Conservation (phyloP, 1,139 yeast genomes). For the Blastobotrys petasosporus region DNA sequence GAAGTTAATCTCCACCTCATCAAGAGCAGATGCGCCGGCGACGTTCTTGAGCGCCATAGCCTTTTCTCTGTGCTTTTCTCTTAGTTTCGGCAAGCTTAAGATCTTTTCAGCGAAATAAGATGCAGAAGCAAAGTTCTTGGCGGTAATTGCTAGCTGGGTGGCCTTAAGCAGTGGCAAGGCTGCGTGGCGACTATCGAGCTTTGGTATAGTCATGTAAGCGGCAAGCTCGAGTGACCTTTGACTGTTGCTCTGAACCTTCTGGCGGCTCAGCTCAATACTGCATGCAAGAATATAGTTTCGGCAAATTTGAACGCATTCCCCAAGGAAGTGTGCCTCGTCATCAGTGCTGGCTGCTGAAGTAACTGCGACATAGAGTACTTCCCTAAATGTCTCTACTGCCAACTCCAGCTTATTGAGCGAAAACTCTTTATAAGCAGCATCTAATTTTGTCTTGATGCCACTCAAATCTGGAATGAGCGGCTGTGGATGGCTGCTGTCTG, state of each 20-base stretch:
- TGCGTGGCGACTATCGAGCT: conserved; percentile 75
- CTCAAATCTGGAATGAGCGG: conserved; percentile 78
- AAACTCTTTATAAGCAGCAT: conserved; percentile 75
- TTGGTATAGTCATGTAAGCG: conserved; percentile 85
- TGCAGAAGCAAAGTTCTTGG: conserved; percentile 83
- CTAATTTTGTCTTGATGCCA: conserved; percentile 47
- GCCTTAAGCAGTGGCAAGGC: conserved; percentile 91
- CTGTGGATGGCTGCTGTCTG: conserved; percentile 36
- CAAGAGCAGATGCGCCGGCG: conserved; percentile 75
- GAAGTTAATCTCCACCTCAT: conserved; percentile 84
- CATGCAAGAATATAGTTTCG: conserved; percentile 89
- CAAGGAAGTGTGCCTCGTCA: conserved; percentile 72
- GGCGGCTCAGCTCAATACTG: conserved; percentile 83
- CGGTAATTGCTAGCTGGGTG: conserved; percentile 83
- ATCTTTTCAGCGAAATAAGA: conserved; percentile 85
- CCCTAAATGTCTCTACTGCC: conserved; percentile 75
- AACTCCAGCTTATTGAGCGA: conserved; percentile 74
- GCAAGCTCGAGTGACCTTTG: conserved; percentile 91
- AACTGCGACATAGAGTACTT: conserved; percentile 68
- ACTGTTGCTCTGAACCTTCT: conserved; percentile 69
- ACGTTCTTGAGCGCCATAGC: conserved; percentile 76
- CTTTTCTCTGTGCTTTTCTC: conserved; percentile 57
- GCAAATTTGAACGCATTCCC: conserved; percentile 65
- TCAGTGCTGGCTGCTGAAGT: conserved; percentile 65
- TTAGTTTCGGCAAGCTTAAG: conserved; percentile 31